Base-by-base conservation (phyloP, 208 protist species). In the Trypanosoma mega region DNA sequence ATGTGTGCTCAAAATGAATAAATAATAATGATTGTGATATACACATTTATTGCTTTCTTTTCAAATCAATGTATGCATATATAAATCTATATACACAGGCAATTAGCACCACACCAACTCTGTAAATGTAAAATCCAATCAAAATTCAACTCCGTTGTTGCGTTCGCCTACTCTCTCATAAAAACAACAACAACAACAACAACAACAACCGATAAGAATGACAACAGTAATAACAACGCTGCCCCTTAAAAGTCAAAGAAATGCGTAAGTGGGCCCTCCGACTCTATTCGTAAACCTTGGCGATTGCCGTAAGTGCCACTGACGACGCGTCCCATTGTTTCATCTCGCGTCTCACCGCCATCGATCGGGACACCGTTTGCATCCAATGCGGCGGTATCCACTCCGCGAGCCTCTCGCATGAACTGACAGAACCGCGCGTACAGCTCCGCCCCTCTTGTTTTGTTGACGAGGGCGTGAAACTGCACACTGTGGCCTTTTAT, bases 251-350 rank as follows among this genome's bases (percentile, higher is more conserved):
- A 49, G 37, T 96, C 90, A 18, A 96, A 80, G 3, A 68, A 66
- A 72, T 96, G 90, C 1, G 82, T 86, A 34, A 94, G 87, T 3
- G 90, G 87, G 1, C 90, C 86, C 29, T 87, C 76, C 3, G 87
- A 91, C 57, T 88, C 82, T 11, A 96, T 61, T 36, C 51, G 36
- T 1, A 94, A 70, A 0, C 78, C 87, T 53, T 93, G 87, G 18
- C 85, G 78, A 66, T 92, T 92, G 29, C 90, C 85, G 50, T 90
- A 96, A 3, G 85, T 94, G 16, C 90, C 85, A 51, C 50, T 78
- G 45, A 93, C 57, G 18, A 93, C 80, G 24, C 75, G 82, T 48
- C 71, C 63, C 27, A 65, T 57, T 66, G 79, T 69, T 48, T 75
- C 86, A 36, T 70, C 34, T 24, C 3, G 12, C 12, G 7, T 30